These are phyloP conservation scores for Coemansia sp. DNA, from an alignment of 192 early-diverging fungal species.

Conservation along the genomic window DNA sequence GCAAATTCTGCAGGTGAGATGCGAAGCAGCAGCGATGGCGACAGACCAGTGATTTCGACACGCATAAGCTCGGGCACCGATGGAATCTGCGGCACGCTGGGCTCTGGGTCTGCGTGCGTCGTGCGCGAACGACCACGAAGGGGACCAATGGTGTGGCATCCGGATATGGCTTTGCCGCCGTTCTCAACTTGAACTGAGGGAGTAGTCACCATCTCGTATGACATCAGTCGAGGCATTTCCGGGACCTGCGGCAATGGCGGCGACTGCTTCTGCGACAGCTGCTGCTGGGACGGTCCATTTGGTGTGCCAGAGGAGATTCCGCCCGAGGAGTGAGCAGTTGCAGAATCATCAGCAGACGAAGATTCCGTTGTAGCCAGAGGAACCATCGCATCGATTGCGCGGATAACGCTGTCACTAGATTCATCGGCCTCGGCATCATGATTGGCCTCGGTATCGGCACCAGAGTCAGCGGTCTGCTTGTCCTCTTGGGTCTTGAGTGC, in stretches of 20 bases:
- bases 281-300: neutral
- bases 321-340: neutral
- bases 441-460: neutral
- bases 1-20: slow-evolving; percentile 63
- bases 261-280: slow-evolving; percentile 1
- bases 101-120: slow-evolving; percentile 40
- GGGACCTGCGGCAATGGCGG: neutral
- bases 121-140: slow-evolving; percentile 44
- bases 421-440: neutral
- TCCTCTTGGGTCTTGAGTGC: slow-evolving; percentile 15
- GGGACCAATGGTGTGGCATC: slow-evolving; percentile 14
- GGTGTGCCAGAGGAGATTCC: neutral
- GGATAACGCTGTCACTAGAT: neutral
- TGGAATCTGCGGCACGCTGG: slow-evolving; percentile 42
- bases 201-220: slow-evolving; percentile 32
- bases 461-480: neutral
- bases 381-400: slow-evolving; percentile 42
- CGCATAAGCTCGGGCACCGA: slow-evolving; percentile 48
- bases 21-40: slow-evolving; percentile 62
- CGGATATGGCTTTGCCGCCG: slow-evolving; percentile 12
- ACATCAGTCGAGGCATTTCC: slow-evolving; percentile 15
- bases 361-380: slow-evolving; percentile 9
- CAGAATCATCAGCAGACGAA: neutral
- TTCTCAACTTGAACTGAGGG: slow-evolving; percentile 17
- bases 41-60: slow-evolving; percentile 62